These are phyloP conservation scores for Cyanidium caldarium DNA, from an alignment of 23 red algal species.

Conservation along the genomic window DNA sequence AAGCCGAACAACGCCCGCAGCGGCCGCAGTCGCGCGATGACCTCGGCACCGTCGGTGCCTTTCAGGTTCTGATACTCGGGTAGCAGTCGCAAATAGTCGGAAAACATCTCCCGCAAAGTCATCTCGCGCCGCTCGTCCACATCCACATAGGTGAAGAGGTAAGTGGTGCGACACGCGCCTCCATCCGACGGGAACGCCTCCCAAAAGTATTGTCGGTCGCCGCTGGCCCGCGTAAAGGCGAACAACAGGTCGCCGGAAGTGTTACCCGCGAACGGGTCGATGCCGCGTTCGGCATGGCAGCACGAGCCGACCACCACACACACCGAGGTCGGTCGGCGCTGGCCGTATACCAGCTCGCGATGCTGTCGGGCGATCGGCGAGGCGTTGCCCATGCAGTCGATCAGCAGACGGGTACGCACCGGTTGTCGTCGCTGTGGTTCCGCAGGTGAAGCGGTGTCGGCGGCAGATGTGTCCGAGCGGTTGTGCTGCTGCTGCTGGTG, in stretches of 20 bases:
- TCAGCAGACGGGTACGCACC: slow-evolving; percentile 26
- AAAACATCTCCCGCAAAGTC: slow-evolving; percentile 36
- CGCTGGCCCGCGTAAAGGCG: slow-evolving; percentile 26
- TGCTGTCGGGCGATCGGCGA: slow-evolving; percentile 58
- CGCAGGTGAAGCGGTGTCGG: too few species aligned
- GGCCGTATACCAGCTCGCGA: slow-evolving; percentile 9
- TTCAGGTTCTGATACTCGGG: slow-evolving; percentile 42
- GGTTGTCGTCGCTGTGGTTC: background rate
- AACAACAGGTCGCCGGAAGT: slow-evolving; percentile 37
- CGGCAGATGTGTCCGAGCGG: too few species aligned
- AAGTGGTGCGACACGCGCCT: slow-evolving; percentile 31
- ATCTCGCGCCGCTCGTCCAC: slow-evolving; percentile 22
- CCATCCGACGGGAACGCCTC: slow-evolving; percentile 58
- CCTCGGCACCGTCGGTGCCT: slow-evolving; percentile 2
- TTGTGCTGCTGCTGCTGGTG: background rate
- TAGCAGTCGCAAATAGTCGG: slow-evolving; percentile 40
- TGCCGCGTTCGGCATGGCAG: slow-evolving; percentile 14
- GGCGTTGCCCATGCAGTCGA: slow-evolving; percentile 75
- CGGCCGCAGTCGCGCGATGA: slow-evolving; percentile 1
- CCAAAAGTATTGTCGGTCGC: slow-evolving; percentile 66
- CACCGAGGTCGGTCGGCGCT: slow-evolving; percentile 44
- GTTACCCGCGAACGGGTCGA: slow-evolving; percentile 14
- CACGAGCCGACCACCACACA: slow-evolving; percentile 79
- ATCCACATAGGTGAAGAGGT: slow-evolving; percentile 75
- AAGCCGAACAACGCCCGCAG: slow-evolving; percentile 53